Percentiles rank a stretch among this genome's conserved stretches.
Conservation (phyloP, 192 early-diverging fungal species). For the Physocladia obscura region DNA sequence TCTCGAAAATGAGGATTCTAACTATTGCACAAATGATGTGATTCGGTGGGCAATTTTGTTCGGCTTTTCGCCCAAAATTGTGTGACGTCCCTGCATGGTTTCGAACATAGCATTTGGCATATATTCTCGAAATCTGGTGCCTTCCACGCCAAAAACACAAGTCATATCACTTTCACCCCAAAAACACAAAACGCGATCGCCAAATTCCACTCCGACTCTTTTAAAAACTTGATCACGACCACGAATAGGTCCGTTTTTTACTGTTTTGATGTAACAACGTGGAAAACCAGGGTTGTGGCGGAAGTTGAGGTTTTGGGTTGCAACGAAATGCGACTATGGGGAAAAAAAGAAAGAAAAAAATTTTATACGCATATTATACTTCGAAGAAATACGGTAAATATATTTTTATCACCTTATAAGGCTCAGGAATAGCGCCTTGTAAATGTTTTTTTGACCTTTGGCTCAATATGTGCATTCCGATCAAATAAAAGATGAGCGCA, state of each 20-base stretch:
- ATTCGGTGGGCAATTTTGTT: neutral
- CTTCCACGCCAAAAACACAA: neutral
- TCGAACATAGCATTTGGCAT: slow-evolving; percentile 13
- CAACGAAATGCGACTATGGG: neutral
- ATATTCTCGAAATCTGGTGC: neutral
- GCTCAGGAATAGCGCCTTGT: slow-evolving; percentile 5
- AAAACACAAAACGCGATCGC: slow-evolving; percentile 12
- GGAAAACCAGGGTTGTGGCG: slow-evolving; percentile 7
- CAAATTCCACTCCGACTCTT: neutral
- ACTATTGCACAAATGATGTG: neutral
- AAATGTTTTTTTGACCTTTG: neutral
- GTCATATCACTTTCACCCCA: slow-evolving; percentile 13
- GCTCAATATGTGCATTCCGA: neutral
- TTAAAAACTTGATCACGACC: neutral
- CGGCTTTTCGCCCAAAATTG: slow-evolving; percentile 4
- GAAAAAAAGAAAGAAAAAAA: neutral
- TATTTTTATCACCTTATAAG: slow-evolving; percentile 8
- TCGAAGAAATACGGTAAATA: no score
- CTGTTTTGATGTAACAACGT: slow-evolving; percentile 3
- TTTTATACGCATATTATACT: neutral
- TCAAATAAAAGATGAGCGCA: slow-evolving; percentile 3
- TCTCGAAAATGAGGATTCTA: no score
- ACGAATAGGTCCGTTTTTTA: slow-evolving; percentile 8
- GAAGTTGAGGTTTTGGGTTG: slow-evolving; percentile 7
- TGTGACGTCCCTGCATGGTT: slow-evolving; percentile 8